These are phyloP conservation scores for Sisymbrium altissimum DNA, from an alignment of 345 rosid species.

Conservation along the genomic window DNA sequence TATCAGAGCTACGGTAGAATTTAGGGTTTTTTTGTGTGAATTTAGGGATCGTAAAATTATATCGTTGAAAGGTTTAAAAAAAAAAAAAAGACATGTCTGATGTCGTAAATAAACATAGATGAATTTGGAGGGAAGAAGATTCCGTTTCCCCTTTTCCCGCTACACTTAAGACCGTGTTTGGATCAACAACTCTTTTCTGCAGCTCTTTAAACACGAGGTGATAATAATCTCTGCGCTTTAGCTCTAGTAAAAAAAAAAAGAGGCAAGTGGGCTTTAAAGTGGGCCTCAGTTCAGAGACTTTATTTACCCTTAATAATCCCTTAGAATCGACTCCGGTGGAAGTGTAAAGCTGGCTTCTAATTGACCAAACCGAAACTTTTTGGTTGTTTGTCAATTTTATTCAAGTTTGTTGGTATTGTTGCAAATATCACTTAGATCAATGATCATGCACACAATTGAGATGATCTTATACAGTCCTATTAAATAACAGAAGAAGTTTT, in stretches of 20 bases:
- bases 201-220: no score
- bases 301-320: no score
- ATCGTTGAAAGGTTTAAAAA: conserved; percentile 3
- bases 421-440: no score
- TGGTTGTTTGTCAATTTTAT: no score
- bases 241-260: background rate
- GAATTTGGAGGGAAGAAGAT: conserved; percentile 28
- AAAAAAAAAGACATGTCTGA: background rate
- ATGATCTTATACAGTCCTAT: no score
- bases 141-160: conserved; percentile 19
- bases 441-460: no score
- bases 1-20: conserved; percentile 10
- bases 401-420: no score
- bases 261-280: conserved; percentile 10
- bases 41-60: conserved; percentile 20
- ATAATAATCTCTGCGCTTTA: background rate
- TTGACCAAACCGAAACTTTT: no score
- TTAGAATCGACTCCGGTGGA: no score
- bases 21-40: conserved; percentile 25
- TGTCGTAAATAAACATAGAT: background rate
- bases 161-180: conserved; percentile 4
- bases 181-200: background rate
- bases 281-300: background rate
- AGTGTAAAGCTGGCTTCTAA: no score
- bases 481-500: no score